Evolutionary conservation across 371 early-diverging fungal genomes (phyloP).

Genomic region (Sporodiniella umbellata): DNA sequence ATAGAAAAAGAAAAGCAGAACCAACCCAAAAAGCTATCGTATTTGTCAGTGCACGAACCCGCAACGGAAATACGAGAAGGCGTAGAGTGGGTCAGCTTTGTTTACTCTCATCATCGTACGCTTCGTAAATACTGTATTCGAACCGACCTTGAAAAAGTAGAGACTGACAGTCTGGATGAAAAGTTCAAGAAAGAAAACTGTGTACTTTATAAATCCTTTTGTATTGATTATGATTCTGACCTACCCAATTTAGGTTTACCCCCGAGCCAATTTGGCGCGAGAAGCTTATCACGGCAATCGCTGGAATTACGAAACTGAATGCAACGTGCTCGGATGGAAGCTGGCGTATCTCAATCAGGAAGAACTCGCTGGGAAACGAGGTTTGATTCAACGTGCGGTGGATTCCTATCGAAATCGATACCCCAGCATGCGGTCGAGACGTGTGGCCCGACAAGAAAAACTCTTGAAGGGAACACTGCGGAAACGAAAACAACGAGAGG

Average conservation of each 20-base stretch:
- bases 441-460: constrained; percentile 80
- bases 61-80: constrained; percentile 41
- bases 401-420: constrained; percentile 88
- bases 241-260: constrained; percentile 28
- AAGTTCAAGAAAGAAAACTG: constrained; percentile 33
- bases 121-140: constrained; percentile 66
- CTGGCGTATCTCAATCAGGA: constrained; percentile 69
- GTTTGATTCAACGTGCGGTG: constrained; percentile 90
- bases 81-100: constrained; percentile 62
- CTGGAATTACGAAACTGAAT: constrained; percentile 29
- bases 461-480: constrained; percentile 41
- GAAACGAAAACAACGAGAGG: constrained; percentile 27
- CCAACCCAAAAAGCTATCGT: constrained; percentile 4
- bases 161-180: constrained; percentile 23
- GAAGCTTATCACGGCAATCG: constrained; percentile 82
- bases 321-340: constrained; percentile 33
- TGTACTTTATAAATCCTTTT: no score
- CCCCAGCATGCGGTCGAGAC: constrained; percentile 72
- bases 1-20: neutral
- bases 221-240: no score
- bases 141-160: constrained; percentile 71
- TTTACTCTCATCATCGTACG: constrained; percentile 56
- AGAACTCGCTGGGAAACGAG: constrained; percentile 80
- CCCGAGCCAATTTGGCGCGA: constrained; percentile 65
- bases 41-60: constrained; percentile 28